These are phyloP conservation scores for Solanum appendiculatum DNA, from an alignment of 257 asterid species.

Conservation along the genomic window DNA sequence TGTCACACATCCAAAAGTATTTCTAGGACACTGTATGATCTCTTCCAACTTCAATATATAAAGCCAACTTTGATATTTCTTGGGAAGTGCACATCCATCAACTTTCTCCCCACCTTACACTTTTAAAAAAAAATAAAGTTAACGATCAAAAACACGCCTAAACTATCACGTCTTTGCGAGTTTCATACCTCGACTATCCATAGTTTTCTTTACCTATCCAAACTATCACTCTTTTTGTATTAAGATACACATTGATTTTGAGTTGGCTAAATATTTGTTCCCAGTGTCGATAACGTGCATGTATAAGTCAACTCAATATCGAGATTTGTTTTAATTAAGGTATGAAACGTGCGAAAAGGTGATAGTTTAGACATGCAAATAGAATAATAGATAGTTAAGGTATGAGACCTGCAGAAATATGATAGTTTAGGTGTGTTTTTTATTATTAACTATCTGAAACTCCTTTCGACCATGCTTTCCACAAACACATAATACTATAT, in stretches of 20 bases:
- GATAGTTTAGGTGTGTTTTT: too few species aligned
- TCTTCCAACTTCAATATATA: neutral
- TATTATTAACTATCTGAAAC: neutral
- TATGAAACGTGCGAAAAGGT: neutral
- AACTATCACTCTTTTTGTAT: too few species aligned
- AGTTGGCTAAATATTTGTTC: neutral
- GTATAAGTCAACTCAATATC: neutral
- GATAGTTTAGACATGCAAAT: too few species aligned
- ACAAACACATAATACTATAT: neutral
- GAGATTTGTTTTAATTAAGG: neutral
- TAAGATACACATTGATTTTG: too few species aligned
- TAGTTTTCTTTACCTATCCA: neutral
- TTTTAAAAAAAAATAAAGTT: neutral
- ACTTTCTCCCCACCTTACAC: neutral
- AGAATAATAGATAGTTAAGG: neutral
- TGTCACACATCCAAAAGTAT: neutral
- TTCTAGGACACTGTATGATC: neutral
- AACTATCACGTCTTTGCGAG: fast-evolving
- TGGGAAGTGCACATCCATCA: neutral
- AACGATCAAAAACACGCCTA: too few species aligned
- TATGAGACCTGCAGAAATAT: neutral
- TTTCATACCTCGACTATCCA: fast-evolving
- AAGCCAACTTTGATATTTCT: conserved; percentile 1
- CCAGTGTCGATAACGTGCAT: neutral
- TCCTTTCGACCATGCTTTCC: neutral